Evolutionary conservation across 441 rosid genomes (phyloP).

Genomic region (Biscutella laevigata): DNA sequence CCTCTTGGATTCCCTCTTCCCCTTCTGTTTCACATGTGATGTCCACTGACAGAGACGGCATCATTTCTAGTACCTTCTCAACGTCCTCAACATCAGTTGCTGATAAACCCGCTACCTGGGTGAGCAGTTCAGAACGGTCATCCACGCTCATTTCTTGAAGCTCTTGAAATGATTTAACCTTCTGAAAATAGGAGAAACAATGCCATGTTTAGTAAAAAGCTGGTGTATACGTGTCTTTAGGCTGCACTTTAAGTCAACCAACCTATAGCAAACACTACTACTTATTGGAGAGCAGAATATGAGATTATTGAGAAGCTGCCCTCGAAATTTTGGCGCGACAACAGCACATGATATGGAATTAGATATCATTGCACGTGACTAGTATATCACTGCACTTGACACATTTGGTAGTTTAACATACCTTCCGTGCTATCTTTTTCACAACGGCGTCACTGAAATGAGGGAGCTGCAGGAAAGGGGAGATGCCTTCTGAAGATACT

Average conservation of each 20-base stretch:
- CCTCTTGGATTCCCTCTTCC: constrained; percentile 93
- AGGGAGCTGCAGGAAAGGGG: constrained; percentile 91
- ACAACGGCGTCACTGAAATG: constrained; percentile 67
- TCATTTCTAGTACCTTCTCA: constrained; percentile 82
- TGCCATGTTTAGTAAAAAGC: background rate
- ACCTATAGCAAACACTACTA: background rate
- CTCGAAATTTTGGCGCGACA: background rate
- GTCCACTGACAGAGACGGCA: constrained; percentile 80
- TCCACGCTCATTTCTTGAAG: constrained; percentile 53
- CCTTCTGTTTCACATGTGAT: constrained; percentile 90
- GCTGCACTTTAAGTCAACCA: background rate
- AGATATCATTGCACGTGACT: background rate
- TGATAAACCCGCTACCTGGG: constrained; percentile 68
- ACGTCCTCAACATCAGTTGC: constrained; percentile 58
- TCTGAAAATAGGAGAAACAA: constrained; percentile 45
- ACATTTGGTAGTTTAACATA: constrained; percentile 19
- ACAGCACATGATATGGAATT: constrained; percentile 5
- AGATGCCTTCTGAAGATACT: constrained; percentile 78
- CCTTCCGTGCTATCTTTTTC: constrained; percentile 90
- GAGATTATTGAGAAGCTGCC: background rate
- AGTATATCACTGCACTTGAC: constrained; percentile 10
- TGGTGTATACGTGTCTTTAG: background rate
- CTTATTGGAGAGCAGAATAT: constrained; percentile 4
- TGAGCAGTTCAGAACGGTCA: constrained; percentile 73
- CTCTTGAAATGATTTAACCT: constrained; percentile 80